Base-by-base conservation (phyloP, 768 basidiomycete genomes). In the Baorangia bicolor region DNA sequence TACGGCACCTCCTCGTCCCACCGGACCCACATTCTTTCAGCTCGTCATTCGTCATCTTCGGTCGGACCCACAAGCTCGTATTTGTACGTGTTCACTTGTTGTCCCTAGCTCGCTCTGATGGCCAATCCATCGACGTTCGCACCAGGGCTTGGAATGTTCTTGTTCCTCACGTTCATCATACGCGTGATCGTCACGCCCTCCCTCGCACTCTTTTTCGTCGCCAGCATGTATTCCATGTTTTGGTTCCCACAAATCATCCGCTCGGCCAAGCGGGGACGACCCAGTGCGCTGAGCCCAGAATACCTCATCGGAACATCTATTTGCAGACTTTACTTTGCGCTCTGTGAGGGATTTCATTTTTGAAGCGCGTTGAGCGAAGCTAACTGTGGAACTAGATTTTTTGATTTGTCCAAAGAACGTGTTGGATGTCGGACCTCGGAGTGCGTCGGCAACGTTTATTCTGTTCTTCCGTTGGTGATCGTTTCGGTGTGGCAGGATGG, bases 241-340 rank as follows among this genome's bases (percentile, higher is more conserved):
- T 97, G 94, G 94, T 61, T 88, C 5, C 87, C 91, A 4, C 94
- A 95, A 71, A 92, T 97, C 45, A 76, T 87, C 50, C 79, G 94
- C 23, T 89, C 92, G 16, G 84, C 80, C 16, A 79, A 81, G 21
- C 81, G 90, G 23, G 88, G 87, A 10, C 79, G 90, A 56, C 78
- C 80, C 9, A 87, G 87, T 64, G 88, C 87, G 1, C 66, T 96
- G 40, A 75, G 80, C 9, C 76, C 73, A 42, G 82, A 85, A 63
- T 96, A 95, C 61, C 67, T 95, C 21, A 49, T 95, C 10, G 93
- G 92, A 12, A 90, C 86, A 6, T 89, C 89, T 0, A 46, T 83
- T 2, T 88, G 86, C 53, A 77, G 94, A 49, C 73, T 92, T 43
- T 85, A 81, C 53, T 79, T 87, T 44, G 82, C 84, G 3, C 67